Evolutionary conservation across 2,329 filamentous ascomycete species (phyloP).

Genomic region (Hansfordia pulvinata): DNA sequence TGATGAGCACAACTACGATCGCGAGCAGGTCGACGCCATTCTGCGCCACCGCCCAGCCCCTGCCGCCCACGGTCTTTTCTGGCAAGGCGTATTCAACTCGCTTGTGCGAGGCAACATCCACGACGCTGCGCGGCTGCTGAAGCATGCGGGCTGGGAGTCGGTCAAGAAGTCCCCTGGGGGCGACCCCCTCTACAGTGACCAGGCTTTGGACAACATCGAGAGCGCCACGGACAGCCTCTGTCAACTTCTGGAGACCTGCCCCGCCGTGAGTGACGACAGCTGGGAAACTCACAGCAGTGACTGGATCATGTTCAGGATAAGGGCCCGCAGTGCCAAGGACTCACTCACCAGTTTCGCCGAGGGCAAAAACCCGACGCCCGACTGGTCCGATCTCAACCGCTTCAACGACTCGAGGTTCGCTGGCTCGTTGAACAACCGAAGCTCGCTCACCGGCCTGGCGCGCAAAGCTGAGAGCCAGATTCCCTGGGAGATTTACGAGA

Average conservation of each 20-base stretch:
- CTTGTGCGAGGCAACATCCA: constrained; percentile 63
- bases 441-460: constrained; percentile 50
- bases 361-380: constrained; percentile 41
- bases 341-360: constrained; percentile 70
- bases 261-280: constrained; percentile 46
- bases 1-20: constrained; percentile 58
- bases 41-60: constrained; percentile 54
- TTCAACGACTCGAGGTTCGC: constrained; percentile 19
- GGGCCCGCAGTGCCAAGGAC: constrained; percentile 53
- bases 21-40: constrained; percentile 51
- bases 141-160: constrained; percentile 64
- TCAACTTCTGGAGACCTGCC: constrained; percentile 59
- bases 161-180: constrained; percentile 55
- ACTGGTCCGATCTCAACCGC: constrained; percentile 10
- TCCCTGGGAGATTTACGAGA: constrained; percentile 83
- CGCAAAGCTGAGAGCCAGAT: constrained; percentile 74
- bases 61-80: constrained; percentile 65
- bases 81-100: constrained; percentile 67
- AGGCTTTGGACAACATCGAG: constrained; percentile 66
- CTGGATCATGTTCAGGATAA: constrained; percentile 74
- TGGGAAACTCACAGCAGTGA: constrained; percentile 76
- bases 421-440: constrained; percentile 24
- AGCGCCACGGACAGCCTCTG: constrained; percentile 56
- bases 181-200: constrained; percentile 56
- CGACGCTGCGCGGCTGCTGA: constrained; percentile 54